Evolutionary conservation across 768 basidiomycete species (phyloP), one percentile per base, ranked within the genome.

Genomic region (Psilocybe sp.): DNA sequence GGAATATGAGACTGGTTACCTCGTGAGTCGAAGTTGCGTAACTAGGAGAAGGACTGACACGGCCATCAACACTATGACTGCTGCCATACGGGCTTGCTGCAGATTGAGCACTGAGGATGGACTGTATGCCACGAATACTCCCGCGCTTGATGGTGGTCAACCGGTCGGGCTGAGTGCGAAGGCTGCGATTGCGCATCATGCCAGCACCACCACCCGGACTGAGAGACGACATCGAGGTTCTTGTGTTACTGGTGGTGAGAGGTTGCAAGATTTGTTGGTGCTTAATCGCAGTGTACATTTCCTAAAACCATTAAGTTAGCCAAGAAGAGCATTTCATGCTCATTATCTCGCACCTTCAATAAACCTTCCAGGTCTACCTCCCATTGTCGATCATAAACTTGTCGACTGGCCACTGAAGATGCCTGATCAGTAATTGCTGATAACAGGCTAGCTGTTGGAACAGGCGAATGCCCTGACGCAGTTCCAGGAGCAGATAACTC

Each of bases 201-300:
- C 61, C 65, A 51, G 64, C 61, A 37, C 73, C 70, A 2, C 78
- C 77, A n/a, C 23, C 23, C 7, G 85, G 80, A 47, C 75, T 82
- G 32, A 81, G 62, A 19, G 82, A 85, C 19, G 80, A 79, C 37
- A 72, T 74, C 12, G 82, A 84, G 8, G 77, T 60, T 39, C 82
- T 75, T 15, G 64, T 63, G 15, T 64, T 43, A 54, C 70, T 71
- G 51, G 72, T 76, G 51, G 74, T 78, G 20, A 85, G 67, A 1
- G 94, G 94, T 55, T 95, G 89, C 35, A 95, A 68, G 55, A 98
- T 95, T 64, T 94, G 90, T 59, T 94, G 89, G 36, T 76, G 81
- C 71, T 95, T 94, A 69, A 98, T 85, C 7, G 93, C 86, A 58
- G 76, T 81, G 73, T 94, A 99, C 79, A 99, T 96, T 62, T 99